phyloP scores from a whole-genome alignment of 176 grass and related monocot species.

The Phragmites australis region DNA sequence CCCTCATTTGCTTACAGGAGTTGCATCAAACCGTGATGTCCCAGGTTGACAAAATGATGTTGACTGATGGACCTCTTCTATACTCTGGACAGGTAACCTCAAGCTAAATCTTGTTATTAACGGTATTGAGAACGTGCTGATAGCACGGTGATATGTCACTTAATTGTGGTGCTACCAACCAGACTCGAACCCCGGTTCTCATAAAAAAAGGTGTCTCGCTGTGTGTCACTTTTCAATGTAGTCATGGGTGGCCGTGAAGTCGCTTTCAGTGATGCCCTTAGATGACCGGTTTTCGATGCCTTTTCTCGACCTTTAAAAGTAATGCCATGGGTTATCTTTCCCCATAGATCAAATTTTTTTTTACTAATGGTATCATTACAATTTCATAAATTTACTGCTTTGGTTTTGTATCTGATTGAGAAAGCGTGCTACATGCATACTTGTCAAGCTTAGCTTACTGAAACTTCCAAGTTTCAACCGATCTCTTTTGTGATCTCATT shows the following conservation, averaged over 20 bases:
- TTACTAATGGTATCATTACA: neutral
- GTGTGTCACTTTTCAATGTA: too few relatives aligned
- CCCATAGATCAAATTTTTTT: too few relatives aligned
- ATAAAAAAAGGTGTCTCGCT: too few relatives aligned
- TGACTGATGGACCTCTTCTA: slow-evolving; percentile 93
- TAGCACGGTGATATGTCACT: too few relatives aligned
- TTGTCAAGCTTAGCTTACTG: slow-evolving; percentile 35
- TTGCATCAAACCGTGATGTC: slow-evolving; percentile 54
- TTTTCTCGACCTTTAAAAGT: too few relatives aligned
- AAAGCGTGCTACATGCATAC: neutral
- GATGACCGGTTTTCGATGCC: too few relatives aligned
- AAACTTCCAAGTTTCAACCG: neutral
- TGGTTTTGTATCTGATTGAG: slow-evolving; percentile 7
- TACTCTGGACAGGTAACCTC: slow-evolving; percentile 88
- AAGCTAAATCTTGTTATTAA: slow-evolving; percentile 2
- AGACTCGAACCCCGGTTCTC: too few relatives aligned
- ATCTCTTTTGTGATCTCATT: slow-evolving; percentile 27
- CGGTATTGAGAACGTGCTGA: neutral
- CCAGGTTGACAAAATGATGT: slow-evolving; percentile 85
- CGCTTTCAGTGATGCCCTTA: too few relatives aligned
- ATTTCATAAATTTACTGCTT: slow-evolving; percentile 29
- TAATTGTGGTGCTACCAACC: too few relatives aligned
- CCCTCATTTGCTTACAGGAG: slow-evolving; percentile 47
- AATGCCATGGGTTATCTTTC: too few relatives aligned
- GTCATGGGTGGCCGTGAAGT: too few relatives aligned